Conservation (phyloP, 78 protist species). For the Emiliania huxleyi region DNA sequence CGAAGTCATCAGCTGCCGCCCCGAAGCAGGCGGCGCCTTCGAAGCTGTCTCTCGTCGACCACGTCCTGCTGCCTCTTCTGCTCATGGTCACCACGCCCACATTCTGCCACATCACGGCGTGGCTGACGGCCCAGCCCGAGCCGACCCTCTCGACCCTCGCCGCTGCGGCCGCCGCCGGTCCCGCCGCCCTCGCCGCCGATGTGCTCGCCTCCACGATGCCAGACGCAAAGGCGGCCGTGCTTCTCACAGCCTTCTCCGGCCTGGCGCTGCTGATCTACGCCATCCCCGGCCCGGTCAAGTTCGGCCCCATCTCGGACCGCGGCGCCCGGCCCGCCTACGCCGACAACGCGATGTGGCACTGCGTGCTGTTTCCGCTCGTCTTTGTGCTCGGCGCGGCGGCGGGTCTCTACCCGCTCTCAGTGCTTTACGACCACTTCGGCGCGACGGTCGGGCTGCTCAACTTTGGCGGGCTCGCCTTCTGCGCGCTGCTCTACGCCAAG, state of each 20-base stretch:
- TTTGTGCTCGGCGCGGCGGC: background rate
- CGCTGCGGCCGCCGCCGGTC: background rate
- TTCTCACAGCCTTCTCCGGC: background rate
- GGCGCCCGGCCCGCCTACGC: background rate
- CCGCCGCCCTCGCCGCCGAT: background rate
- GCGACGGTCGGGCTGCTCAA: background rate
- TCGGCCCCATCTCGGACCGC: background rate
- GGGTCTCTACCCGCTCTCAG: background rate
- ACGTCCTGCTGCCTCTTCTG: background rate
- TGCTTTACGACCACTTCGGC: background rate
- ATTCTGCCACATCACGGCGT: background rate
- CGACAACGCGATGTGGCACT: constrained; percentile 7
- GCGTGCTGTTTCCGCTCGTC: background rate
- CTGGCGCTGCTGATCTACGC: background rate
- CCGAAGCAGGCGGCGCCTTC: background rate
- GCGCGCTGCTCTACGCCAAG: constrained; percentile 17
- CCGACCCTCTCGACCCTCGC: background rate
- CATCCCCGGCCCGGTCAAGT: background rate
- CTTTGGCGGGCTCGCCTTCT: background rate
- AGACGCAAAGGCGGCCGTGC: background rate
- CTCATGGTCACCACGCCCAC: background rate
- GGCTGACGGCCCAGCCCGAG: background rate
- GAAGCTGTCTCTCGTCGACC: background rate
- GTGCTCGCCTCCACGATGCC: background rate
- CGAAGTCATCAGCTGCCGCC: background rate